These are phyloP conservation scores for Taphrina pruni DNA, from an alignment of 1,139 yeast species.

Conservation along the genomic window DNA sequence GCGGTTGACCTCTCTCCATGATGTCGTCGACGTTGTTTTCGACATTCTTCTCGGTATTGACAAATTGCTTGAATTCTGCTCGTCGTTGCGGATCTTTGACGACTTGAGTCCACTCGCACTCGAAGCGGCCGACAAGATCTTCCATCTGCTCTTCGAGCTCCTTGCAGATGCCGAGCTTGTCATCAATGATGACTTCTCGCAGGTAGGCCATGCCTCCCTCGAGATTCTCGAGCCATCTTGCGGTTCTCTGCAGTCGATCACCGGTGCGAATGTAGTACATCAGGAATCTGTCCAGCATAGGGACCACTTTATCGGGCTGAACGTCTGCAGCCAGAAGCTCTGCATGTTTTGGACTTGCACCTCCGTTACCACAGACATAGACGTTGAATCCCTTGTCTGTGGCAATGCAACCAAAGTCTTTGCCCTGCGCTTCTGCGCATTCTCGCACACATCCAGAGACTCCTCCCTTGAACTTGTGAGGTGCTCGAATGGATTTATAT, in stretches of 20 bases:
- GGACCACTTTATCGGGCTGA: conserved; percentile 52
- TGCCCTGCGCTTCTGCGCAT: conserved; percentile 53
- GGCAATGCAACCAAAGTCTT: conserved; percentile 52
- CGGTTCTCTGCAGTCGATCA: conserved; percentile 53
- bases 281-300: conserved; percentile 51
- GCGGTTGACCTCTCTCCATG: conserved; percentile 52
- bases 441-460: conserved; percentile 54
- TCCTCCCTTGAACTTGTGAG: conserved; percentile 54
- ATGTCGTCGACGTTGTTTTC: conserved; percentile 51
- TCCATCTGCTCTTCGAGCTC: conserved; percentile 52
- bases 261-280: conserved; percentile 54
- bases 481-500: conserved; percentile 52
- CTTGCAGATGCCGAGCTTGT: conserved; percentile 52
- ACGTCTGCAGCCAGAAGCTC: conserved; percentile 51
- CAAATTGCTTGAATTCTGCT: conserved; percentile 51
- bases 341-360: conserved; percentile 54
- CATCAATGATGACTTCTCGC: conserved; percentile 51
- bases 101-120: conserved; percentile 52
- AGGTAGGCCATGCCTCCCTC: conserved; percentile 53
- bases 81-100: conserved; percentile 47
- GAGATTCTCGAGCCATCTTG: conserved; percentile 52
- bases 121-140: conserved; percentile 50
- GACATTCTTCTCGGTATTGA: conserved; percentile 50
- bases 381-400: conserved; percentile 52
- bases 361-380: conserved; percentile 54